phyloP scores from a whole-genome alignment of 2,329 filamentous ascomycete genomes.

The Colletotrichum cordylinicola region DNA sequence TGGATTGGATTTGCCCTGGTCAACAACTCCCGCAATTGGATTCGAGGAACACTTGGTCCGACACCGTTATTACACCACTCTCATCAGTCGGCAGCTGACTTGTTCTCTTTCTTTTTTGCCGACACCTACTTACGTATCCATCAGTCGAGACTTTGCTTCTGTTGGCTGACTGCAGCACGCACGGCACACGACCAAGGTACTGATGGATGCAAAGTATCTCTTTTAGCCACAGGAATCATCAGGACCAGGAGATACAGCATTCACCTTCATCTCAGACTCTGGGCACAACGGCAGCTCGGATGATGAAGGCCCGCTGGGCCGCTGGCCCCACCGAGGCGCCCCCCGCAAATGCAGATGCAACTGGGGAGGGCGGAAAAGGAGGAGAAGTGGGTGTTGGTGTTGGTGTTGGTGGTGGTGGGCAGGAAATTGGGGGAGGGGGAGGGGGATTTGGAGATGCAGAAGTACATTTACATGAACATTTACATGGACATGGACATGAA shows the following conservation, averaged over 20 bases:
- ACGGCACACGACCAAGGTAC: not conserved
- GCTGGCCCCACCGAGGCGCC: conserved; percentile 23
- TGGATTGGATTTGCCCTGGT: not conserved
- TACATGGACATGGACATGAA: not conserved
- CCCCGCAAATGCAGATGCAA: conserved; percentile 13
- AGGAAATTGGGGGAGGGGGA: not conserved
- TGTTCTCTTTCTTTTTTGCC: not conserved
- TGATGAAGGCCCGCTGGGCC: conserved; percentile 25
- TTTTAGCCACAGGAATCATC: not conserved
- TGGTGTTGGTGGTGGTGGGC: not conserved
- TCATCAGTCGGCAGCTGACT: not conserved
- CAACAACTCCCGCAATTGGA: not conserved
- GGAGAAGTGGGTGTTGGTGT: not conserved
- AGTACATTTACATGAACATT: not conserved
- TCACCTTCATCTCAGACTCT: not conserved
- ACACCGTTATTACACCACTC: not conserved
- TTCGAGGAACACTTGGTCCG: not conserved
- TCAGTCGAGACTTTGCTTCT: not conserved
- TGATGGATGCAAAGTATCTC: not conserved
- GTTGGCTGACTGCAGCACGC: not conserved
- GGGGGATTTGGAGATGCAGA: conserved; percentile 12
- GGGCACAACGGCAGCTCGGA: conserved; percentile 19
- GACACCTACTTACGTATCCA: not conserved
- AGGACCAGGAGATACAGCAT: not conserved
- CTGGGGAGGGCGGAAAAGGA: not conserved